Base-by-base conservation (phyloP, 148 eudicot species). In the Silene uniflora region DNA sequence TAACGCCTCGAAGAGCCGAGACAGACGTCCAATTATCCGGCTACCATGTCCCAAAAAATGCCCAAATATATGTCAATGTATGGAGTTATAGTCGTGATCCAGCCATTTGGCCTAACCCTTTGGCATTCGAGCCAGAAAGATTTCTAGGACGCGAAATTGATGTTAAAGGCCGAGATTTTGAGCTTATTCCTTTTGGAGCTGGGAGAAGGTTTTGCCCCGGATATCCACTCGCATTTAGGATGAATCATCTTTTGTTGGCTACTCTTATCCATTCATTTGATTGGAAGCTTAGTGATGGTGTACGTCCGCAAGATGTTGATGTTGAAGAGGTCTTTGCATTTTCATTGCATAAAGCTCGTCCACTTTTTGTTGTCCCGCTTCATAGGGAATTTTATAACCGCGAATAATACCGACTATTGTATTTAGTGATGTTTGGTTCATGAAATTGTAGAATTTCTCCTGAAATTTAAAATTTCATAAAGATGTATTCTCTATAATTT, bases 171-270 rank as follows among this genome's bases (percentile, higher is more conserved):
- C 75, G 29, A 11, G 61, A 84, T 64, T 84, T 84, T 10, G 74
- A 81, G 66, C 67, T 78, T 27, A 78, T 81, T 7, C 82, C 86
- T 0, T 84, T 84, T 39, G 78, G 82, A 79, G 56, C 67, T 3
- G 78, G 82, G 16, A 61, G 77, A 74, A 79, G 82, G 78, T 73
- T 74, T 3, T 74, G 74, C 25, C 82, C 78, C 0, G 71, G 70
- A 9, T 16, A 74, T 46, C 78, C 63, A 16, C 16, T 74, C 8
- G 82, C 73, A 25, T 16, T 68, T 29, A 29, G 32, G 55, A 79
- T 74, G 77, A 14, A 59, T 47, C 74, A 74, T 74, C 6, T 52
- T 0, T 70, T 69, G 61, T 42, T 78, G 14, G 81, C 76, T 0
- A 55, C 60, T 35, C 77, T 81, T 62, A 7, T 78, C 32, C 74